Evolutionary conservation across 345 rosid species (phyloP).

Genomic region (Populus simonii): DNA sequence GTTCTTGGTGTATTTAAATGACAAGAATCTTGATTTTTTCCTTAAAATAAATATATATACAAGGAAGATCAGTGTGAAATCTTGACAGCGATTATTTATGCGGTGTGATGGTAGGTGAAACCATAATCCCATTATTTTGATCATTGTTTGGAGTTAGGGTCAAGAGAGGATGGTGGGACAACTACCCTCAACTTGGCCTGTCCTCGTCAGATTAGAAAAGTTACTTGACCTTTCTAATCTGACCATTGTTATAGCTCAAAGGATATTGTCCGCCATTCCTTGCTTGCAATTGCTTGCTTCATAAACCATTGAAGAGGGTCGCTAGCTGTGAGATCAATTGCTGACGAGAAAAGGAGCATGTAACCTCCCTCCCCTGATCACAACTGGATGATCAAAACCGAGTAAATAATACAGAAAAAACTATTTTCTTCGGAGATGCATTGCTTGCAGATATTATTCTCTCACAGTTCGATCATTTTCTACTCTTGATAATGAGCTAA

Average conservation of each 20-base stretch:
- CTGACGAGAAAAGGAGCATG: neutral
- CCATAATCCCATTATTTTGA: neutral
- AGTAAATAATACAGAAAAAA: neutral
- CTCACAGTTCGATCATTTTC: too few relatives aligned
- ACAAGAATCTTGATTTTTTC: too few relatives aligned
- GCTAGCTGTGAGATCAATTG: too few relatives aligned
- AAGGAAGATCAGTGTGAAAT: neutral
- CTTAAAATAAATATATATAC: too few relatives aligned
- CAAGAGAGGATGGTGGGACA: neutral
- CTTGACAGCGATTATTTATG: neutral
- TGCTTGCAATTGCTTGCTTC: neutral
- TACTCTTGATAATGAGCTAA: too few relatives aligned
- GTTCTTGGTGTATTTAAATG: neutral
- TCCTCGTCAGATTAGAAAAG: neutral
- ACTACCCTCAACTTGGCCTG: slow-evolving; percentile 4
- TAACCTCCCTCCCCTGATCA: neutral
- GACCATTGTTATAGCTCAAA: slow-evolving; percentile 1
- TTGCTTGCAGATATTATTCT: too few relatives aligned
- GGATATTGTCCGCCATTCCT: neutral
- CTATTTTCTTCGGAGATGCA: neutral
- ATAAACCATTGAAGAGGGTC: too few relatives aligned
- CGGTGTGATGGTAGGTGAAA: neutral
- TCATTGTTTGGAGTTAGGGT: neutral
- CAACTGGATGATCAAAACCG: neutral
- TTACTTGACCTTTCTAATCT: neutral